Conservation (phyloP, 176 grass and related monocot genomes). For the Cocos nucifera region DNA sequence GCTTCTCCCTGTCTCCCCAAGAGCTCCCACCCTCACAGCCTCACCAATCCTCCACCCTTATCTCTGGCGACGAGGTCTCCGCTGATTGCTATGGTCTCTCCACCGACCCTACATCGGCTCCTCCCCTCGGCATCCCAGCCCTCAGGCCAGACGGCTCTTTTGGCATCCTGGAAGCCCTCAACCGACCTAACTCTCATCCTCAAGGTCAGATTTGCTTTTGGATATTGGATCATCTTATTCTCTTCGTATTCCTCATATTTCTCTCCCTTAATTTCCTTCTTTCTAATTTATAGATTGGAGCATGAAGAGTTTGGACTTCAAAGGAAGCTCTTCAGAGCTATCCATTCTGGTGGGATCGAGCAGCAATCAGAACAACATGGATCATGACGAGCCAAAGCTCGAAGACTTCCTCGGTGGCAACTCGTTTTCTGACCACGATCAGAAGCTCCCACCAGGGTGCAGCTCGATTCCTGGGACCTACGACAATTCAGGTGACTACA, state of each 20-base stretch:
- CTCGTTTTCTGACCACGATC: constrained; percentile 64
- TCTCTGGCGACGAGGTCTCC: constrained; percentile 32
- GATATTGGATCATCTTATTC: background rate
- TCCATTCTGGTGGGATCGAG: constrained; percentile 81
- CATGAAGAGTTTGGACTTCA: constrained; percentile 59
- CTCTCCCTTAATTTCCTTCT: background rate
- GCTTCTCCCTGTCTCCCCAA: constrained; percentile 83
- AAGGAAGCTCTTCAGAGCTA: constrained; percentile 56
- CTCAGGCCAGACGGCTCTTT: constrained; percentile 1
- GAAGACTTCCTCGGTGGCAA: constrained; percentile 91
- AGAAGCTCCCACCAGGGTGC: constrained; percentile 14
- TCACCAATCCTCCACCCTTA: constrained; percentile 24
- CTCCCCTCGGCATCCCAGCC: constrained; percentile 10
- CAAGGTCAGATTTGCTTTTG: constrained; percentile 27
- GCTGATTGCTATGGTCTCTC: constrained; percentile 35
- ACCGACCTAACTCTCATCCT: constrained; percentile 1
- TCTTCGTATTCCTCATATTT: constrained; percentile 1
- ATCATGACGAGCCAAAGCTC: constrained; percentile 59
- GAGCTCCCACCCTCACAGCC: constrained; percentile 56
- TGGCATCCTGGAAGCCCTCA: constrained; percentile 19
- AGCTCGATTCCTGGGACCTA: background rate
- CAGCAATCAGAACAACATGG: constrained; percentile 10
- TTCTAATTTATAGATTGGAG: constrained; percentile 47
- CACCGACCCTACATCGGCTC: constrained; percentile 2
- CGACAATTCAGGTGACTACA: constrained; percentile 10